Evolutionary conservation across 2,329 filamentous ascomycete species (phyloP), one percentile per base, ranked within the genome.

Genomic region (Trichoderma asperellum): DNA sequence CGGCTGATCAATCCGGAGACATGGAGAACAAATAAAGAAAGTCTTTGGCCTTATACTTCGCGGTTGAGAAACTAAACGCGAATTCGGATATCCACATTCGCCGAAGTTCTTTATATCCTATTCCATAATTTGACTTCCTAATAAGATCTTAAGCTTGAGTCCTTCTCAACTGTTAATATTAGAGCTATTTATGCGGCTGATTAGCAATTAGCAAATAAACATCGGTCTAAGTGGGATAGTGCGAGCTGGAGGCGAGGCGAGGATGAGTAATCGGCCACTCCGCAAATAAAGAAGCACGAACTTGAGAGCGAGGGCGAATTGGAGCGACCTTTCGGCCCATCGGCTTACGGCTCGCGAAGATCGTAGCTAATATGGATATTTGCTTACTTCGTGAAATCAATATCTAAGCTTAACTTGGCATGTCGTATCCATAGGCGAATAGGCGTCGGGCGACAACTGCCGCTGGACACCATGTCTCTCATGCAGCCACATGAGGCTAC

Each of bases 181-280:
- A 11, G 7, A 58, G 21, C 6, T n/a, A 18, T 14, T 10, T 16
- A 21, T 6, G 49, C 27, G 7, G 40, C 49, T 59, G 6, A 11
- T 59, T 59, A 59, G 40, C 55, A 16, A 59, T 59, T 59, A 40
- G 49, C 37, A 67, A 43, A 59, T 29, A 32, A 29, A 2, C 29
- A 55, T 64, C 34, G 29, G 40, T 47, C 32, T 5, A 43, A 43
- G 40, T 43, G 40, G 40, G 40, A 43, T n/a, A 24, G 34, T 12
- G 12, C 12, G 4, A 34, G 14, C 10, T 40, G 11, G 49, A 10
- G 12, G 37, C 34, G 10, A 49, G 18, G 16, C 47, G 37, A n/a
- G 16, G 61, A 34, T 59, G 64, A 67, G 37, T 67, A 67, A 18
- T 58, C 55, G 24, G 24, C 24, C 24, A 24, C 24, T 24, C 24